A percentile compares a stretch with the other conserved stretches of the same genome.
These are phyloP conservation scores for Dionaea muscipula DNA, from an alignment of 179 eudicot species.

Conservation along the genomic window DNA sequence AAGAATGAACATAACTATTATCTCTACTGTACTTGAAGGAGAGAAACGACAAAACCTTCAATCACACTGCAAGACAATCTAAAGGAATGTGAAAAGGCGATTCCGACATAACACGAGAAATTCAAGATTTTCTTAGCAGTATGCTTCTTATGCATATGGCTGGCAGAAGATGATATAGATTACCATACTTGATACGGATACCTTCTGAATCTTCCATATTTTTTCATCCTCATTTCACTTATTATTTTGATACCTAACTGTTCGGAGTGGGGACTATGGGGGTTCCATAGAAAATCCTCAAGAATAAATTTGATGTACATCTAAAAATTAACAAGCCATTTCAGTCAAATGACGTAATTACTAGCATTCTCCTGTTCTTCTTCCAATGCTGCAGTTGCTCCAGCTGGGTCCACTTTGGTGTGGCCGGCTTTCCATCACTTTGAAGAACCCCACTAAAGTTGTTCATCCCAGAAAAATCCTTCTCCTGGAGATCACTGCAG, in stretches of 20 bases:
- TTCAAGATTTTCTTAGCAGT: too few relatives aligned
- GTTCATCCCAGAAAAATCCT: slow-evolving; percentile 47
- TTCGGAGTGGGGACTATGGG: too few relatives aligned
- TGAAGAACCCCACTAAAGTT: slow-evolving; percentile 59
- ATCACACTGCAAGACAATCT: too few relatives aligned
- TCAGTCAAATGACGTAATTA: slow-evolving; percentile 12
- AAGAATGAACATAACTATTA: background rate
- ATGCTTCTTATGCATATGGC: background rate
- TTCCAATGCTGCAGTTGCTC: slow-evolving; percentile 88
- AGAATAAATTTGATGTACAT: too few relatives aligned
- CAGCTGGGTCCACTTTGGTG: slow-evolving; percentile 64
- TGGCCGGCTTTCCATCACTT: slow-evolving; percentile 68
- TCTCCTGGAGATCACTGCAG: slow-evolving; percentile 65
- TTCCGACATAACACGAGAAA: too few relatives aligned
- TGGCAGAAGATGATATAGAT: background rate
- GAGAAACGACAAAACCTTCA: too few relatives aligned
- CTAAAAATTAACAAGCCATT: background rate
- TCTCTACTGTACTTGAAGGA: too few relatives aligned
- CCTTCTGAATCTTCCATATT: background rate
- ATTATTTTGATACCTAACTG: too few relatives aligned
- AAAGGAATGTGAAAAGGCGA: too few relatives aligned
- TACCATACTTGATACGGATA: background rate
- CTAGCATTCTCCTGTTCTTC: slow-evolving; percentile 80
- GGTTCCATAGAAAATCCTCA: too few relatives aligned
- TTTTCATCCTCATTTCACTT: background rate